Conservation (phyloP, 2,329 filamentous ascomycete genomes). For the Niveomyces coronatus region DNA sequence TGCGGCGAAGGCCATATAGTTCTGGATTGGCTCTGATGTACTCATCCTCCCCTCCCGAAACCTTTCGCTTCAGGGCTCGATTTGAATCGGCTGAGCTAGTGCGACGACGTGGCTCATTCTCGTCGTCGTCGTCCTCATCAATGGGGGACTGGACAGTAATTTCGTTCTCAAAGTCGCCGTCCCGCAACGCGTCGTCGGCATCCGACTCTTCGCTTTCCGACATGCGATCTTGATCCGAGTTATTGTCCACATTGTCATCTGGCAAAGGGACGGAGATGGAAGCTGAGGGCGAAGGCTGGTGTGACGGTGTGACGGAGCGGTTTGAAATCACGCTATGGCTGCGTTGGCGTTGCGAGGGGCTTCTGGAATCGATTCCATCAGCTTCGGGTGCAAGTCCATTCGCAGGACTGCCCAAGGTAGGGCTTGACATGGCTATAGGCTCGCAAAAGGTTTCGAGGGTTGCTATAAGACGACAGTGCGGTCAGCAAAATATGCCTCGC, state of each 20-base stretch:
- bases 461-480: conserved; percentile 21
- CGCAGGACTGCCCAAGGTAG: conserved; percentile 49
- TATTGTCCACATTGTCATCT: conserved; percentile 31
- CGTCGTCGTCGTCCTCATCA: conserved; percentile 8
- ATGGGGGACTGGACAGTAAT: conserved; percentile 36
- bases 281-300: conserved; percentile 30
- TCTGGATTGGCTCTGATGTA: conserved; percentile 88
- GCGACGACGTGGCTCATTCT: conserved; percentile 28
- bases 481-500: conserved; percentile 22
- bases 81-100: conserved; percentile 64
- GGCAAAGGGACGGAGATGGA: conserved; percentile 32
- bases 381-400: conserved; percentile 56
- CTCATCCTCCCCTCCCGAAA: conserved; percentile 60
- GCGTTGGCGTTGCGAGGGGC: conserved; percentile 24
- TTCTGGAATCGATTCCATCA: conserved; percentile 30
- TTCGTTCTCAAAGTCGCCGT: conserved; percentile 69
- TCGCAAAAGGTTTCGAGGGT: conserved; percentile 47
- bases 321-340: conserved; percentile 69
- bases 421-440: conserved; percentile 53
- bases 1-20: conserved; percentile 86
- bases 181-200: conserved; percentile 49
- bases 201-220: conserved; percentile 39
- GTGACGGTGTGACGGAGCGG: conserved; percentile 47
- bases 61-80: conserved; percentile 63
- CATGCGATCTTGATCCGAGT: conserved; percentile 25